Evolutionary conservation across 2,329 filamentous ascomycete genomes (phyloP).

Genomic region (Calonectria montana): DNA sequence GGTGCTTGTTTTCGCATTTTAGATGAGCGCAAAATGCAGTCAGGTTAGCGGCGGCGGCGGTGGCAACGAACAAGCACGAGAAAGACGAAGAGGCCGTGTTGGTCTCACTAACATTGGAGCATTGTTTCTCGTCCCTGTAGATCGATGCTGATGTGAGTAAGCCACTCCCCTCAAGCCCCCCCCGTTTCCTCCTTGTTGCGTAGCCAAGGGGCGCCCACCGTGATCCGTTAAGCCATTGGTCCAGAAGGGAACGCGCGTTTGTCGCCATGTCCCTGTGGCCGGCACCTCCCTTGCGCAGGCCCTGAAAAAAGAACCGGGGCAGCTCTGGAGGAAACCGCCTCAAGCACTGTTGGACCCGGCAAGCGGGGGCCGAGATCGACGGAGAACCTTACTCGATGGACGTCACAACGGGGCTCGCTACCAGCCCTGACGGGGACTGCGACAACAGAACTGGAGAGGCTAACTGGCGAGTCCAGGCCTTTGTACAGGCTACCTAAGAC

Average conservation of each 20-base stretch:
- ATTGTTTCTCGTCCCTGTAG: not conserved
- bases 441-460: not conserved
- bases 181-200: not conserved
- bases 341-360: not conserved
- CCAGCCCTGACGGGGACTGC: not conserved
- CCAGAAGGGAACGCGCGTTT: not conserved
- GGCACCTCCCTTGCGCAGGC: not conserved
- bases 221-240: not conserved
- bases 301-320: not conserved
- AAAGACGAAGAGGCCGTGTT: not conserved
- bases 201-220: not conserved
- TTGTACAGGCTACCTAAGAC: conserved; percentile 1
- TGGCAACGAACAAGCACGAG: not conserved
- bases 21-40: not conserved
- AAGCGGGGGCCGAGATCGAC: conserved; percentile 10
- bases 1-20: not conserved
- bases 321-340: not conserved
- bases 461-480: not conserved
- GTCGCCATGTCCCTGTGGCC: not conserved
- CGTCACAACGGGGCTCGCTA: not conserved
- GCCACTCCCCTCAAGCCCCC: not conserved
- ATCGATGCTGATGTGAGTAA: conserved; percentile 2
- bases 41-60: too few species aligned
- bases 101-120: not conserved
- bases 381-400: not conserved